phyloP scores from a whole-genome alignment of 129 eudicot species.

The Flaveria robusta region DNA sequence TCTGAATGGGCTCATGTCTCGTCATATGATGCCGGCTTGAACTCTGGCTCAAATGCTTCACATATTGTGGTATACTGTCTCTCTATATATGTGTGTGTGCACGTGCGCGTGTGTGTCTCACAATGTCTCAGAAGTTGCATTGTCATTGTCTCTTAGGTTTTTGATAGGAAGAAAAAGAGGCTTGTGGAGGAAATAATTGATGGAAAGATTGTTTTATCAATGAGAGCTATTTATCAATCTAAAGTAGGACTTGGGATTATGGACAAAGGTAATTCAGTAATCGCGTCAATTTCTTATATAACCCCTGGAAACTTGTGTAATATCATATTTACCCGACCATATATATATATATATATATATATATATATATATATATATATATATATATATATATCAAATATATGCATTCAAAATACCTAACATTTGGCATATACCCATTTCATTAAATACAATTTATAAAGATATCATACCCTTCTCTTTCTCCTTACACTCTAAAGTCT shows the following conservation, averaged over 20 bases:
- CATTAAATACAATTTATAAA: not conserved
- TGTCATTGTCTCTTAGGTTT: constrained; percentile 61
- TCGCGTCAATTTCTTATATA: not conserved
- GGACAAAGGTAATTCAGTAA: constrained; percentile 63
- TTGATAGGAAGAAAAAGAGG: constrained; percentile 74
- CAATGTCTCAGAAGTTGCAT: constrained; percentile 22
- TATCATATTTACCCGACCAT: not conserved
- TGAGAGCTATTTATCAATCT: constrained; percentile 93
- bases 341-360: not conserved
- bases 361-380: not conserved
- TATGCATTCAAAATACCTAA: not conserved
- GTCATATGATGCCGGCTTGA: constrained; percentile 76
- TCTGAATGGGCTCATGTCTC: constrained; percentile 98
- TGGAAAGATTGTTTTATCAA: constrained; percentile 79
- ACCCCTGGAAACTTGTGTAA: not conserved
- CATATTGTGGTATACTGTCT: constrained; percentile 75
- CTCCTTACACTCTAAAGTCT: not conserved
- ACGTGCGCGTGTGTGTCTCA: not conserved
- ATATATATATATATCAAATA: not conserved
- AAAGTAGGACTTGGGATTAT: constrained; percentile 83
- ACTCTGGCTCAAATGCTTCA: constrained; percentile 82
- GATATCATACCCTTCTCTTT: not conserved
- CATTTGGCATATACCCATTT: not conserved
- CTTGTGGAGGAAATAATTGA: constrained; percentile 93
- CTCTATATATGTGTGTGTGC: not conserved